Base-by-base conservation (phyloP, 805 yeast genomes). In the Schwanniomyces occidentalis region DNA sequence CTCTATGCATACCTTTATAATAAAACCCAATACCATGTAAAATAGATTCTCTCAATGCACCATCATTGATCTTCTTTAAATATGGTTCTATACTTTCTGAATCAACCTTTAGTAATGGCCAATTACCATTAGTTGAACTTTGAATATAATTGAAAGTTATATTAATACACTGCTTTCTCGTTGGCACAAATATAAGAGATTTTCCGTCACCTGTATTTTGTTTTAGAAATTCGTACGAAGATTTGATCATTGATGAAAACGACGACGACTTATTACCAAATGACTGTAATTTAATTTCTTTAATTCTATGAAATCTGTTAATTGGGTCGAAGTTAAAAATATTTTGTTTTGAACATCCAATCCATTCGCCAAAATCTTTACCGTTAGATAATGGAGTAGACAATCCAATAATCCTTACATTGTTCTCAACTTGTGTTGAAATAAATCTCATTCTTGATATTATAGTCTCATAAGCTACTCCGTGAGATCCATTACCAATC, bases 281-380 rank as follows among this genome's bases (percentile, higher is more conserved):
- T 4, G 75, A 68, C 36, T 73, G 76, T 28, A 85, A 49, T 44
- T 71, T 81, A 14, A 85, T 77, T 34, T 68, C 70, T 36, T 73
- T 76, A 9, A 87, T 47, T 3, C 85, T 78, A 27, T 62, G 52
- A 6, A 66, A 62, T 37, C 91, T 66, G 27, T 79, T 82, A 32
- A 64, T 64, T 0, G 95, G 80, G 12, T 78, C 72, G 53, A 84
- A 89, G 49, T 88, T 89, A 64, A 70, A 87, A 5, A 81, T 69
- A 31, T 78, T 69, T 14, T 58, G 63, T 48, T 78, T 82, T 1
- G 71, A 47, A 16, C 84, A 81, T 2, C 93, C 95, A 18, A 93
- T 58, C 96, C 98, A 93, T 35, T 82, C 86, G 1, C 85, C 91
- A 38, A 90, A 59, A 44, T 87, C 96, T 33, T 77, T 70, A 3